Evolutionary conservation across 2,329 filamentous ascomycete species (phyloP), one percentile per base, ranked within the genome.

Genomic region (Paecilomyces niveus): DNA sequence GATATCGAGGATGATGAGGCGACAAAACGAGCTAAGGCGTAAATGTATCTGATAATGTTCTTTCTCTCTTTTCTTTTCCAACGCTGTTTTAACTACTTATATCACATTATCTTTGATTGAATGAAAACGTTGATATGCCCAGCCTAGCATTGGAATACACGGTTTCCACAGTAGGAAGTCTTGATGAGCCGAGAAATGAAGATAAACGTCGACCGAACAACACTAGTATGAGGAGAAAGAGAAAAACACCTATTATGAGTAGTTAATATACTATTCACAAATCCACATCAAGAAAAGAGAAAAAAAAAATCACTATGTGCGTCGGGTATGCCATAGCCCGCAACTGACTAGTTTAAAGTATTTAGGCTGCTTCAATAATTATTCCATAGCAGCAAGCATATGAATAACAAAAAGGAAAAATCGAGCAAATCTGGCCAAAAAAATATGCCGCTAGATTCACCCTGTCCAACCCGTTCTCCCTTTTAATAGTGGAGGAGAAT

Each of bases 1-100:
- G 68, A 68, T 13, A 63, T 66, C 24, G 64, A 64, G 2, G 61
- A 68, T 15, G 61, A 61, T 18, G 62, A 65, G n/a, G 58, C 61
- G 13, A 53, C 67, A 29, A 75, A 75, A 62, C 69, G 71, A 21
- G 62, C 69, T 22, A 75, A 72, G 64, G 63, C 66, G 31, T 73
- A 67, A 54, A 53, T 3, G 15, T 24, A 13, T 39, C 15, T 31
- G 24, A n/a, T 55, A 33, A 54, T 22, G 50, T 2, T 8, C 21
- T 21, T 24, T 52, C 29, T 29, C 10, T n/a, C 3, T 52, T 26
- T 15, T 52, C 6, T 26, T 3, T 52, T 52, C 26, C 6, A 10
- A 52, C 15, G 22, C 11, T 52, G 18, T 22, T 9, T 52, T 52
- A 52, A 24, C 15, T 24, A 29, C 15, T 13, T 52, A 13, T 52